Evolutionary conservation across 2,329 filamentous ascomycete genomes (phyloP).

Genomic region (Claviceps monticola): DNA sequence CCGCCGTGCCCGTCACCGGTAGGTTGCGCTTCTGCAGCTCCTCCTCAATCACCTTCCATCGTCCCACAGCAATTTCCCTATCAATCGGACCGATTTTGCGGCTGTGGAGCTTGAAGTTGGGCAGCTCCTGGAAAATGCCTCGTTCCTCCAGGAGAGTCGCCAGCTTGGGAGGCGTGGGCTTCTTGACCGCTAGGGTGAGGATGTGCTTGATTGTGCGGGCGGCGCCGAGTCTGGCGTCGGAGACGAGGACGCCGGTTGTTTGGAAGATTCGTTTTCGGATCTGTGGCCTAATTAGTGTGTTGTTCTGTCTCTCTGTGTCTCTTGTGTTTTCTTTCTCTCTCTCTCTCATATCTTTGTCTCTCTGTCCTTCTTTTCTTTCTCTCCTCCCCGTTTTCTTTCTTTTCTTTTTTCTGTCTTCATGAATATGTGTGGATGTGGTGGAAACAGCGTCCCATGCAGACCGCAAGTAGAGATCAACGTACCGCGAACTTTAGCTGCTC

Average conservation of each 20-base stretch:
- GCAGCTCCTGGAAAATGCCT: constrained; percentile 33
- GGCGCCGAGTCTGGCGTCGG: constrained; percentile 52
- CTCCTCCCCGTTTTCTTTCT: background rate
- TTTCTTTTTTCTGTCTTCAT: background rate
- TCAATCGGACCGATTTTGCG: constrained; percentile 57
- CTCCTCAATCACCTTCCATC: constrained; percentile 67
- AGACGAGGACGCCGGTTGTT: constrained; percentile 61
- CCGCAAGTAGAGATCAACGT: constrained; percentile 21
- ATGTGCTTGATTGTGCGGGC: constrained; percentile 41
- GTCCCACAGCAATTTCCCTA: constrained; percentile 55
- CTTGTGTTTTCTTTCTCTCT: background rate
- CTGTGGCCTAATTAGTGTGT: constrained; percentile 27
- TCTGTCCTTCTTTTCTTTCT: background rate
- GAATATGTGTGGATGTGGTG: background rate
- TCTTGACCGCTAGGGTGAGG: constrained; percentile 37
- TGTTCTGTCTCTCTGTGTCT: background rate
- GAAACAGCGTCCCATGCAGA: background rate
- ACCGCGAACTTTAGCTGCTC: constrained; percentile 62
- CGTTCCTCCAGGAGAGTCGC: constrained; percentile 40
- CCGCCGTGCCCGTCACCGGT: constrained; percentile 36
- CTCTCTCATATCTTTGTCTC: background rate
- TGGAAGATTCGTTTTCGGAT: constrained; percentile 69
- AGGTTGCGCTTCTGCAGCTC: constrained; percentile 51
- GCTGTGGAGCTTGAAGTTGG: constrained; percentile 57
- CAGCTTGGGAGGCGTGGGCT: constrained; percentile 47